Percentiles rank a stretch among this genome's conserved stretches.
phyloP scores from a whole-genome alignment of 2,329 filamentous ascomycete species.

The Emydomyces testavorans region DNA sequence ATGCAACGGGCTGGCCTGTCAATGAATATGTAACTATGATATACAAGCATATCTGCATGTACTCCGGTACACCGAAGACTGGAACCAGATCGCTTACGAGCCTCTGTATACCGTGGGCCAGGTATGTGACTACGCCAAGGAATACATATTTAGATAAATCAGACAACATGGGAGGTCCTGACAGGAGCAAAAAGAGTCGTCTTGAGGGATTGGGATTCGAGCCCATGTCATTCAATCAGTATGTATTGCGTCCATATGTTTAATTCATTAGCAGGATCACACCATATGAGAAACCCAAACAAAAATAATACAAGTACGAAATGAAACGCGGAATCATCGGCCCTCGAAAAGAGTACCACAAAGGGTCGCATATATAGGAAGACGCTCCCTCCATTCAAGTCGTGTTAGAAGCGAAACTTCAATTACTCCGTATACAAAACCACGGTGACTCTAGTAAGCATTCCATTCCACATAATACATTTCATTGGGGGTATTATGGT shows the following conservation, averaged over 20 bases:
- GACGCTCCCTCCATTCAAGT: not conserved
- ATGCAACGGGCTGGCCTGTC: too few species aligned
- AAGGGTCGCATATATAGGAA: too few species aligned
- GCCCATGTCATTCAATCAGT: not conserved
- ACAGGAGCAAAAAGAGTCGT: too few species aligned
- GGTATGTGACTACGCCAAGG: too few species aligned
- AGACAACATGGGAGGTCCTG: too few species aligned
- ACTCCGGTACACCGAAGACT: too few species aligned
- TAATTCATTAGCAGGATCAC: not conserved
- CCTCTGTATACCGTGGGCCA: too few species aligned
- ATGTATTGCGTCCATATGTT: not conserved
- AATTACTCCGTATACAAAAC: slow-evolving; percentile 5
- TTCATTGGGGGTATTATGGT: slow-evolving; percentile 5
- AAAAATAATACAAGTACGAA: slow-evolving; percentile 2
- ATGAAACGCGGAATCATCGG: not conserved
- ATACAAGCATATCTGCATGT: too few species aligned
- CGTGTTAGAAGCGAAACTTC: not conserved
- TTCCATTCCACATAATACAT: slow-evolving; percentile 10
- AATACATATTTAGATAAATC: too few species aligned
- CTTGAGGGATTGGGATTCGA: too few species aligned
- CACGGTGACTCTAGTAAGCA: slow-evolving; percentile 4
- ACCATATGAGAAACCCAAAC: not conserved
- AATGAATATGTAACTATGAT: too few species aligned
- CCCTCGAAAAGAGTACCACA: not conserved
- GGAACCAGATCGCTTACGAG: too few species aligned